These are phyloP conservation scores for Kalaharituber pfeilii DNA, from an alignment of 2,329 filamentous ascomycete genomes.

Conservation along the genomic window DNA sequence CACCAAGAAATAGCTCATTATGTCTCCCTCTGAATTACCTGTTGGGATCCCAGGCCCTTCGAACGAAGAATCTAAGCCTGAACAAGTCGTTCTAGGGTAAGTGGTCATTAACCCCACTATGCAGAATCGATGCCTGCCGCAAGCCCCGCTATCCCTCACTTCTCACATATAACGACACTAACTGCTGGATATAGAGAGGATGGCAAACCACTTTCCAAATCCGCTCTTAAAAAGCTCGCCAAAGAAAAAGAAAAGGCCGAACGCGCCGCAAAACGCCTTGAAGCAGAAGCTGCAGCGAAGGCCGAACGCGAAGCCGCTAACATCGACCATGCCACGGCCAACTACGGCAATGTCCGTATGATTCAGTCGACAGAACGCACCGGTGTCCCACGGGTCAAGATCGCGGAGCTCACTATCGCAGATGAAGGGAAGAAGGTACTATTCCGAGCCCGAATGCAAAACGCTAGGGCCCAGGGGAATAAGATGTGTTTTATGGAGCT, in stretches of 20 bases:
- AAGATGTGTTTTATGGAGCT: slow-evolving; percentile 86
- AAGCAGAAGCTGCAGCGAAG: slow-evolving; percentile 55
- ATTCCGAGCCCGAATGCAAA: slow-evolving; percentile 69
- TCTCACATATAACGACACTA: not conserved
- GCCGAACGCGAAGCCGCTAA: slow-evolving; percentile 46
- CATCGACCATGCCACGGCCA: slow-evolving; percentile 49
- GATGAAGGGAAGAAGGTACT: slow-evolving; percentile 53
- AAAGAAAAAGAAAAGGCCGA: slow-evolving; percentile 79
- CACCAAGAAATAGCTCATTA: not conserved
- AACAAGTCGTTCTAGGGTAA: not conserved
- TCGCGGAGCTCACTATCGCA: slow-evolving; percentile 37
- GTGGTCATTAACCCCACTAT: not conserved
- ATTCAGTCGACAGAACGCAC: slow-evolving; percentile 39
- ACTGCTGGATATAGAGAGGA: slow-evolving; percentile 16
- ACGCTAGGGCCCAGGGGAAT: slow-evolving; percentile 69
- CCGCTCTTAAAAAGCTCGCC: slow-evolving; percentile 67
- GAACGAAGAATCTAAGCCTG: not conserved
- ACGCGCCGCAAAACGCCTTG: slow-evolving; percentile 50
- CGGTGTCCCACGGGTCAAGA: slow-evolving; percentile 38
- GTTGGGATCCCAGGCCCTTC: not conserved
- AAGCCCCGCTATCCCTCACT: not conserved
- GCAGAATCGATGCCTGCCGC: not conserved
- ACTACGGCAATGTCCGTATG: slow-evolving; percentile 57
- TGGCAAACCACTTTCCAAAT: slow-evolving; percentile 48
- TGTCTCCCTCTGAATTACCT: not conserved